Percentiles rank a stretch among this genome's conserved stretches.
Conservation (phyloP, 495 filamentous ascomycete species). For the Podospora appendiculata region DNA sequence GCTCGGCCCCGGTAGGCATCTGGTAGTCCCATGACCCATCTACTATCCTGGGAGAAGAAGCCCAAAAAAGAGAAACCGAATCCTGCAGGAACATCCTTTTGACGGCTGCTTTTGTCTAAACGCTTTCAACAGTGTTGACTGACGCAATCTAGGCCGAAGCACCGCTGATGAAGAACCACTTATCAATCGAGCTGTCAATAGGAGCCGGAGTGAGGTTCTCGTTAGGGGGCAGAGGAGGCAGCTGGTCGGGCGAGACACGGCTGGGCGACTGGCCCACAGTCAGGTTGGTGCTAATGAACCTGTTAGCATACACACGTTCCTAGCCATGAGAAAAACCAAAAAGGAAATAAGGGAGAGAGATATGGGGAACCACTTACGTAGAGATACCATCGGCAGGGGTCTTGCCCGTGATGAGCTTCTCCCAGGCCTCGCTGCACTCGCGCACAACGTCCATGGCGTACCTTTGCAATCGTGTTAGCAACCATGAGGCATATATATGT, state of each 20-base stretch:
- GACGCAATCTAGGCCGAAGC: conserved; percentile 40
- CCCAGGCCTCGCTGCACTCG: conserved; percentile 96
- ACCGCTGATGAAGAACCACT: conserved; percentile 99
- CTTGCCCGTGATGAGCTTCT: conserved; percentile 89
- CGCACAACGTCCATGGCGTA: conserved; percentile 92
- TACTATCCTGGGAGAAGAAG: too few relatives aligned
- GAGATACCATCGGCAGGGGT: conserved; percentile 65
- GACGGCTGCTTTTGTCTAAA: too few relatives aligned
- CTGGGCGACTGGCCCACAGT: conserved; percentile 61
- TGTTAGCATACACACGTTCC: not conserved
- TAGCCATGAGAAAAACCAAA: too few relatives aligned
- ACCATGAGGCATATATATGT: not conserved
- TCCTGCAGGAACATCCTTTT: too few relatives aligned
- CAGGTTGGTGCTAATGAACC: conserved; percentile 59
- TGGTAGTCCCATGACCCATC: too few relatives aligned
- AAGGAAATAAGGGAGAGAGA: not conserved
- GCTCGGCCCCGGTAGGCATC: too few relatives aligned
- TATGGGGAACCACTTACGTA: conserved; percentile 53
- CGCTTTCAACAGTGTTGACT: too few relatives aligned
- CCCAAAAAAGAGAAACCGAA: too few relatives aligned
- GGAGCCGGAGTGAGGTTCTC: conserved; percentile 77
- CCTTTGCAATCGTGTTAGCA: conserved; percentile 32
- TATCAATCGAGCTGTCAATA: conserved; percentile 95
- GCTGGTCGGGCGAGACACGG: conserved; percentile 53
- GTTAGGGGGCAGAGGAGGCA: conserved; percentile 63